Percentiles rank a stretch among this genome's conserved stretches.
Evolutionary conservation across 169 alveolate genomes (phyloP).

Genomic region (Cystoisospora suis): DNA sequence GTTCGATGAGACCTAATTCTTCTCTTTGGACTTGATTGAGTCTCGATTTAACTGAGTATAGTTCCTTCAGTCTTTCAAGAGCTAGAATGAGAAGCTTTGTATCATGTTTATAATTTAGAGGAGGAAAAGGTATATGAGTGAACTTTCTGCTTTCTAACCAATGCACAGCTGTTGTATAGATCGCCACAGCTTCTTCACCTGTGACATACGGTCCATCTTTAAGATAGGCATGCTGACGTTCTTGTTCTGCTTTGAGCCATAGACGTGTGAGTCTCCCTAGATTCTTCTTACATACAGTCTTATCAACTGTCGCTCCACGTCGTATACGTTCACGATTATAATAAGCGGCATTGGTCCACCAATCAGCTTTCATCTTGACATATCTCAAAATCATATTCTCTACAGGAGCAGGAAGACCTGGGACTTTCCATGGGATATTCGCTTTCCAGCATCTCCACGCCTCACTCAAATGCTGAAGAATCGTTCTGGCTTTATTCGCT

Average conservation of each 20-base stretch:
- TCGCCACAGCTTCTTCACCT: slow-evolving; percentile 99
- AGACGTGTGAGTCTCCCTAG: slow-evolving; percentile 99
- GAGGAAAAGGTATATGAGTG: slow-evolving; percentile 99
- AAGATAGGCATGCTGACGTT: slow-evolving; percentile 97
- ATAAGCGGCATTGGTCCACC: slow-evolving; percentile 99
- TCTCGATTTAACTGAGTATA: slow-evolving; percentile 94
- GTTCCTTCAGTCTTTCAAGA: slow-evolving; percentile 98
- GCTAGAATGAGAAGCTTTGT: slow-evolving; percentile 98
- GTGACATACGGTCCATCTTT: slow-evolving; percentile 98
- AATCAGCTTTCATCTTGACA: slow-evolving; percentile 99
- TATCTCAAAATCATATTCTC: slow-evolving; percentile 98
- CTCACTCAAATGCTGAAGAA: slow-evolving; percentile 98
- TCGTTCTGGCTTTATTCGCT: slow-evolving; percentile 97
- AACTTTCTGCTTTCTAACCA: slow-evolving; percentile 99
- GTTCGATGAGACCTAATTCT: slow-evolving; percentile 99
- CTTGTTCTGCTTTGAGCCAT: slow-evolving; percentile 92
- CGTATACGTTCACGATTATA: slow-evolving; percentile 99
- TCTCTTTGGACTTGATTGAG: slow-evolving; percentile 98
- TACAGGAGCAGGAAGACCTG: slow-evolving; percentile 99
- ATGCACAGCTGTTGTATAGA: slow-evolving; percentile 98
- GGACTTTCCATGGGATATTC: slow-evolving; percentile 99
- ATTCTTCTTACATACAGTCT: slow-evolving; percentile 99
- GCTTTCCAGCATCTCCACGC: slow-evolving; percentile 99
- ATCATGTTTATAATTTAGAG: slow-evolving; percentile 99
- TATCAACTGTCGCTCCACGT: slow-evolving; percentile 99